Evolutionary conservation across 2,329 filamentous ascomycete genomes (phyloP).

Genomic region (Fusarium goolgardi): DNA sequence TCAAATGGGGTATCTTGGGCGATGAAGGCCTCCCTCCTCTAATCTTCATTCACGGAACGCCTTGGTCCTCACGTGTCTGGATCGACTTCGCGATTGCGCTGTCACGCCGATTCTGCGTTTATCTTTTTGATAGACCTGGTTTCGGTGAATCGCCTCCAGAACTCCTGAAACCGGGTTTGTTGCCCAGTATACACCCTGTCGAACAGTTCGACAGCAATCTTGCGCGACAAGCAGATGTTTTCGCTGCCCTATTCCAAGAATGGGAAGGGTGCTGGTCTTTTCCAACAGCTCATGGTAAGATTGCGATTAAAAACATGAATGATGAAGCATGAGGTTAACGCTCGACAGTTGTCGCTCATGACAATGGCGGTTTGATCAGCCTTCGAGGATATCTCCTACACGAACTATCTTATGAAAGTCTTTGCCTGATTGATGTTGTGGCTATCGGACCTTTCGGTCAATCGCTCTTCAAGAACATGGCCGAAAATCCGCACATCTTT

Average conservation of each 20-base stretch:
- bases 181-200: slow-evolving; percentile 13
- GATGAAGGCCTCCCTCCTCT: slow-evolving; percentile 47
- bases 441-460: slow-evolving; percentile 57
- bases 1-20: slow-evolving; percentile 53
- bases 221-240: slow-evolving; percentile 53
- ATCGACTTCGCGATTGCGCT: slow-evolving; percentile 51
- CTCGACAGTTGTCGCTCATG: slow-evolving; percentile 55
- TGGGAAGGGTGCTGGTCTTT: slow-evolving; percentile 47
- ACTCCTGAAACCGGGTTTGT: not conserved
- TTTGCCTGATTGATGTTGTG: slow-evolving; percentile 59
- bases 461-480: slow-evolving; percentile 57
- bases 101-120: slow-evolving; percentile 52
- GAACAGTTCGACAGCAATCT: slow-evolving; percentile 52
- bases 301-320: too few relatives aligned
- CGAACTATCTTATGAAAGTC: slow-evolving; percentile 51
- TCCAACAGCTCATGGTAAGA: slow-evolving; percentile 48
- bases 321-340: too few relatives aligned
- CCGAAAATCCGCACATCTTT: slow-evolving; percentile 52
- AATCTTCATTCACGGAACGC: slow-evolving; percentile 60
- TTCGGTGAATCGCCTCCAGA: slow-evolving; percentile 55
- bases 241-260: slow-evolving; percentile 53
- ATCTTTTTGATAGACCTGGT: slow-evolving; percentile 60
- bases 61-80: slow-evolving; percentile 59
- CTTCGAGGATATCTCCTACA: slow-evolving; percentile 55
- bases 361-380: slow-evolving; percentile 57